These are phyloP conservation scores for Ustanciosporium gigantosporum DNA, from an alignment of 1,284 basidiomycete species.

Conservation along the genomic window DNA sequence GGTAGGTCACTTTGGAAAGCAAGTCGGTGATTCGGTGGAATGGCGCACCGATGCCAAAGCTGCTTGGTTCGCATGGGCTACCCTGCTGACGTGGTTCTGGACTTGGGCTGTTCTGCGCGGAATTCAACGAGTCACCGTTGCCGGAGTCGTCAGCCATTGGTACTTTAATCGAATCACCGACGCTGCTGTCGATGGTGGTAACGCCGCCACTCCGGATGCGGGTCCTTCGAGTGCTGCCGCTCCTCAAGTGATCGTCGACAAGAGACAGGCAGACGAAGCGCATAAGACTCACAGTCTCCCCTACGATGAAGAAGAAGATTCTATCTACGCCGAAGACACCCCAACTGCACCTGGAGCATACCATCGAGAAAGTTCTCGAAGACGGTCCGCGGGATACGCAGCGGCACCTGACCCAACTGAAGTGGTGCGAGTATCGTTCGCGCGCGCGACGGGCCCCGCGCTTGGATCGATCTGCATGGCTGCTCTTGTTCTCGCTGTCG, in stretches of 20 bases:
- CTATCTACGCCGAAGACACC: conserved; percentile 23
- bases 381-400: conserved; percentile 2
- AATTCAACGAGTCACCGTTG: conserved; percentile 74
- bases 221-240: background rate
- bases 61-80: conserved; percentile 75
- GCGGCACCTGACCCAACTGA: conserved; percentile 61
- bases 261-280: conserved; percentile 32
- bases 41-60: conserved; percentile 81
- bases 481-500: conserved; percentile 73
- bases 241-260: conserved; percentile 11
- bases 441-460: conserved; percentile 77
- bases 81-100: conserved; percentile 80
- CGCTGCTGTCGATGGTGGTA: conserved; percentile 1
- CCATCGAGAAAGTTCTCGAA: conserved; percentile 2
- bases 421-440: conserved; percentile 75
- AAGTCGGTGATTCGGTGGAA: conserved; percentile 61
- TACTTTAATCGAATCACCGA: conserved; percentile 70
- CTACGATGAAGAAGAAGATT: conserved; percentile 21
- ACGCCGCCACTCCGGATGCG: background rate
- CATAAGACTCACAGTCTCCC: conserved; percentile 6
- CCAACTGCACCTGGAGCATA: conserved; percentile 26
- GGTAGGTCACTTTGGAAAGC: conserved; percentile 55
- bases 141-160: conserved; percentile 86
- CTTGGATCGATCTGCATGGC: conserved; percentile 78
- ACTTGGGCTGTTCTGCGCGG: conserved; percentile 86